Conservation (phyloP, 768 basidiomycete species). For the Hemileccinum impolitum region DNA sequence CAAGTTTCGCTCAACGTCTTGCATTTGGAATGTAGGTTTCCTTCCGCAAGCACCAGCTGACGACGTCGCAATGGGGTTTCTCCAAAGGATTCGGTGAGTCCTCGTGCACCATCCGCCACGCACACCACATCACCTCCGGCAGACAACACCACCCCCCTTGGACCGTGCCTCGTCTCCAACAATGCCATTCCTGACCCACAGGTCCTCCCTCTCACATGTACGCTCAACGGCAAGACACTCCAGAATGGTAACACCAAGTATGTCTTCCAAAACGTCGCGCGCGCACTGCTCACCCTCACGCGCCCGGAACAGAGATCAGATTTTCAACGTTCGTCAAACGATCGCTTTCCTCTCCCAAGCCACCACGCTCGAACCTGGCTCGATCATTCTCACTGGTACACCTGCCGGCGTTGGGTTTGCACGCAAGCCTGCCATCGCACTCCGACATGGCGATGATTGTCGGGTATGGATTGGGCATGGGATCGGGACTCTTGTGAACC, state of each 20-base stretch:
- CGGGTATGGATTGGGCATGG: slow-evolving; percentile 66
- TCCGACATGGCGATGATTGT: slow-evolving; percentile 74
- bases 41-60: slow-evolving; percentile 79
- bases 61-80: slow-evolving; percentile 82
- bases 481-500: slow-evolving; percentile 77
- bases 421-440: slow-evolving; percentile 62
- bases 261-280: not conserved
- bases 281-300: not conserved
- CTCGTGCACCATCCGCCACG: too few relatives aligned
- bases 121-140: not conserved
- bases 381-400: slow-evolving; percentile 80
- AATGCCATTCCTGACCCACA: slow-evolving; percentile 64
- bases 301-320: slow-evolving; percentile 57
- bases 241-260: slow-evolving; percentile 82
- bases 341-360: slow-evolving; percentile 80
- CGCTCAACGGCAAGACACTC: slow-evolving; percentile 61
- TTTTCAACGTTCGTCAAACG: slow-evolving; percentile 76
- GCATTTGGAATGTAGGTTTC: slow-evolving; percentile 42
- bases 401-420: slow-evolving; percentile 82
- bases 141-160: slow-evolving; percentile 57
- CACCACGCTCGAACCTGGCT: slow-evolving; percentile 78
- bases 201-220: slow-evolving; percentile 55
- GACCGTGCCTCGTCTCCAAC: slow-evolving; percentile 75
- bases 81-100: slow-evolving; percentile 79
- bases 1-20: not conserved